Base-by-base conservation (phyloP, 2,329 filamentous ascomycete species). In the Pyricularia sp. region DNA sequence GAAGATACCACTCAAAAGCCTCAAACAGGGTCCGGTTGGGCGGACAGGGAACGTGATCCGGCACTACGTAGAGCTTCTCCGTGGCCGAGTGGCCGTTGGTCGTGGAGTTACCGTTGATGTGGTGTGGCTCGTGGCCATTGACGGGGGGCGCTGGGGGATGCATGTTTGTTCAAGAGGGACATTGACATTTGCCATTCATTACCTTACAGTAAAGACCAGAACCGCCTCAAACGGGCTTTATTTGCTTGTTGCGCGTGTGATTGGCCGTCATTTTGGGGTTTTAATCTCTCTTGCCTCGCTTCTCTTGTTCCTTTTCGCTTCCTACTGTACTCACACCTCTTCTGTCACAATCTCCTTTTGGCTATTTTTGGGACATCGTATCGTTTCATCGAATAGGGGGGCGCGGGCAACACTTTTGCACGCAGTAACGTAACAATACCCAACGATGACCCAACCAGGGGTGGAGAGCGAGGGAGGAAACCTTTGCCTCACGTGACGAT, bases 1-100 rank as follows among this genome's bases (percentile, higher is more conserved):
- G 88, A 4, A 87, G 82, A 74, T 92, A 88, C 90, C 90, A 92
- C 79, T 92, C 90, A 75, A 91, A 92, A 12, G 82, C 86, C 76
- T 92, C 89, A 72, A 92, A 82, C 75, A 92, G 83, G 68, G 85
- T 83, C 69, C 77, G 75, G 72, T 84, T 84, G 67, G 78, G 71
- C 12, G 76, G 71, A 69, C 68, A 71, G 50, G 71, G 70, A 33
- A 25, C 10, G 36, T 67, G 17, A 17, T 50, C 42, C 42, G 42
- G 42, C 17, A 50, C 42, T 2, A 50, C 42, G 42, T 50, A 50
- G 17, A 50, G 42, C 42, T 50, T 17, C 42, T 50, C 42, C 42
- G n/a, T 50, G 42, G 42, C 42, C 42, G 42, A 17, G 17, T 50
- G 42, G 42, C 42, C 42, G 42, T 50, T 50, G 42, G 17, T n/a